Conservation (phyloP, 345 rosid species). For the Zanthoxylum bungeanum region DNA sequence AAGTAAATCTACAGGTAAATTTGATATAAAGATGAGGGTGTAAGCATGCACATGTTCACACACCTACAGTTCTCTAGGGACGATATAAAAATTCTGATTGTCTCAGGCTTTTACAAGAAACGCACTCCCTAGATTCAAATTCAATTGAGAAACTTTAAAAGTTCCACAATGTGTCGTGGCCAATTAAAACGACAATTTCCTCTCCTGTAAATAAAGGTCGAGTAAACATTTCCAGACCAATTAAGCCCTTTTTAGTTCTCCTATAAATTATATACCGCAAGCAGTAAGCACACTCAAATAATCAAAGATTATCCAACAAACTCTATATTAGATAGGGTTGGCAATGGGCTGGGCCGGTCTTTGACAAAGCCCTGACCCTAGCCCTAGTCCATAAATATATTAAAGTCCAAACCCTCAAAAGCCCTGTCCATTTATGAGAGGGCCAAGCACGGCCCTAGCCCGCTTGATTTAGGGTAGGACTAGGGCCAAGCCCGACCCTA, state of each 20-base stretch:
- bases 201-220: neutral
- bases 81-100: too few relatives aligned
- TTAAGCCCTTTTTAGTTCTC: neutral
- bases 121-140: too few relatives aligned
- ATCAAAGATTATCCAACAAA: neutral
- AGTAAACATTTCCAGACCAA: neutral
- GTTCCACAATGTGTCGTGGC: neutral
- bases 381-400: too few relatives aligned
- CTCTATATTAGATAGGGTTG: too few relatives aligned
- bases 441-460: too few relatives aligned
- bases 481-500: too few relatives aligned
- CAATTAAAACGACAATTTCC: neutral
- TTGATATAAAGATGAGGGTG: neutral
- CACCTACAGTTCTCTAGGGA: neutral
- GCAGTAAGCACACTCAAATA: neutral
- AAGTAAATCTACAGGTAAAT: neutral
- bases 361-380: too few relatives aligned
- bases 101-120: too few relatives aligned
- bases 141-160: neutral
- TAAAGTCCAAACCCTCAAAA: too few relatives aligned
- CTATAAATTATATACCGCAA: neutral
- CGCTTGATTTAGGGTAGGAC: too few relatives aligned
- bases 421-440: too few relatives aligned
- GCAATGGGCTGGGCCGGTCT: too few relatives aligned
- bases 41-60: neutral